Base-by-base conservation (phyloP, 441 rosid genomes). In the Eruca vesicaria region DNA sequence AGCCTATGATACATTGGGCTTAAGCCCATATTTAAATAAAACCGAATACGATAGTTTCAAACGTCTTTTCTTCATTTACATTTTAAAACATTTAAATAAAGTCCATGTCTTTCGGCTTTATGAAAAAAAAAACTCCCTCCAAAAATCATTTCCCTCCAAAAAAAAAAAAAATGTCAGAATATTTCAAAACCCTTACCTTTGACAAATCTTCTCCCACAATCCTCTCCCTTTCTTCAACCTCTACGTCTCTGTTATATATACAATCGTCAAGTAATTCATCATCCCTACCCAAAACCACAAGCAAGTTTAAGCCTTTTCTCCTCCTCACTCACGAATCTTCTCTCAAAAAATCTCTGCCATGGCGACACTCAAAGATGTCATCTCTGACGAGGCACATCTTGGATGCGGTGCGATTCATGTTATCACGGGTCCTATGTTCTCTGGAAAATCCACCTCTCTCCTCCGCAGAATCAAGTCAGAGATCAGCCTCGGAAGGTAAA, bases 371-470 rank as follows among this genome's bases (percentile, higher is more conserved):
- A 72, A 63, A 48, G 72, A 68, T 58, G 73, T 41, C 68, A 15
- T 62, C 10, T 3, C 45, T 12, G 80, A 65, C 9, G 4, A 71
- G 28, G 21, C 11, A 3, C 71, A 7, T 19, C 35, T 58, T 2
- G 73, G 56, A 10, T 75, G 81, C n/a, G 96, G 97, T 6, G 86
- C 92, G 70, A 68, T 95, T 35, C 98, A 95, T 66, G 93, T 95
- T 64, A 89, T 95, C 61, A 75, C 85, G 21, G 97, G 98, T 4
- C 97, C 98, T 52, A 91, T n/a, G n/a, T n/a, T n/a, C n/a, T n/a
- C n/a, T n/a, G n/a, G n/a, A n/a, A n/a, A n/a, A n/a, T n/a, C n/a
- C 93, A 95, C 97, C 3, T 87, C 94, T 16, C 95, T 95, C 29
- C 96, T 95, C 79, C 96, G 95, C 53, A 96, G 90, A 23, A 81